phyloP scores from a whole-genome alignment of 257 asterid genomes.

The Ophiorrhiza pumila region DNA sequence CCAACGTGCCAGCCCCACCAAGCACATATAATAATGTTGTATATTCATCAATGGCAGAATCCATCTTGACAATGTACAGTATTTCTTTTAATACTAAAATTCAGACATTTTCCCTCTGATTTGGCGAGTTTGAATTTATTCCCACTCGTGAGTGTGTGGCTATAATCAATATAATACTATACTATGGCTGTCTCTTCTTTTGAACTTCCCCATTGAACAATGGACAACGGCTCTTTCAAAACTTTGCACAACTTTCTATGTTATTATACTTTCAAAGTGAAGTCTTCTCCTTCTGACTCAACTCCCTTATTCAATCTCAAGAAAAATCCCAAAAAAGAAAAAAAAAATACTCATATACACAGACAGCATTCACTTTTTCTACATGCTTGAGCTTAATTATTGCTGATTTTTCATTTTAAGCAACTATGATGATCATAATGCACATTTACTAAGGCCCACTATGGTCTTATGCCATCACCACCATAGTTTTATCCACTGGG shows the following conservation, averaged over 20 bases:
- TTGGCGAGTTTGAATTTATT: background rate
- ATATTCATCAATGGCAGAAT: constrained; percentile 1
- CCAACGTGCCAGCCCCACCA: constrained; percentile 1
- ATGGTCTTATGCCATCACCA: constrained; percentile 23
- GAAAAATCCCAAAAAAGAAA: background rate
- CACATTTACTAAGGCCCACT: constrained; percentile 40
- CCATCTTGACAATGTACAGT: background rate
- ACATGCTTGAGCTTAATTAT: constrained; percentile 35
- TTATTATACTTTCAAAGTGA: constrained; percentile 30
- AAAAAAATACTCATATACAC: background rate
- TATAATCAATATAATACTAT: background rate
- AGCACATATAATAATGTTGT: background rate
- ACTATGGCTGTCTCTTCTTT: constrained; percentile 5
- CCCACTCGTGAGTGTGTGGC: constrained; percentile 1
- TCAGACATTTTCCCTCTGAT: constrained; percentile 3
- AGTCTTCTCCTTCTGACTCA: constrained; percentile 27
- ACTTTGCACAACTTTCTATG: constrained; percentile 40
- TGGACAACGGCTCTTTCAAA: constrained; percentile 43
- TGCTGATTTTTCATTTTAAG: constrained; percentile 38
- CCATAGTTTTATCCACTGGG: constrained; percentile 29
- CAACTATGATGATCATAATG: constrained; percentile 41
- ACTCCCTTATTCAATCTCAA: constrained; percentile 5
- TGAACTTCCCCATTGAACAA: constrained; percentile 19
- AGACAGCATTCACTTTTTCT: background rate
- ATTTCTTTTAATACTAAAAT: background rate